A percentile compares a stretch with the other conserved stretches of the same genome.
Conservation (phyloP, 148 eudicot genomes). For the Talinum fruticosum region DNA sequence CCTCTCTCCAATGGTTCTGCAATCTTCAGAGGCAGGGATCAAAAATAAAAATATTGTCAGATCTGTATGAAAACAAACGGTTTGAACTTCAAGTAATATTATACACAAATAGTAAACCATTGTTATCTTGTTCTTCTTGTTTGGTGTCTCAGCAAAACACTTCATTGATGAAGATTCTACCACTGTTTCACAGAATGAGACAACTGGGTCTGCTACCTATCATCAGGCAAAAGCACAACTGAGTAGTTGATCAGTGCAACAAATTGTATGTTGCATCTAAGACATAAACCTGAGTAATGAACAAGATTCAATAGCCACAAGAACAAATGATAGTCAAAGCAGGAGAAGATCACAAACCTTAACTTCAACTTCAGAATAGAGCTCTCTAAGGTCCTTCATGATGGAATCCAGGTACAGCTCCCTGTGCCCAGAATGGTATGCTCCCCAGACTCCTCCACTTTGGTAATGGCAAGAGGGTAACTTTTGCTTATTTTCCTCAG, state of each 20-base stretch:
- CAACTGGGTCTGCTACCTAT: slow-evolving; percentile 99
- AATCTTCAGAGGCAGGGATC: slow-evolving; percentile 44
- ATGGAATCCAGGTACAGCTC: slow-evolving; percentile 95
- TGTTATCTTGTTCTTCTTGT: slow-evolving; percentile 91
- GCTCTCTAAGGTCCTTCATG: slow-evolving; percentile 99
- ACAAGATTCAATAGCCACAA: neutral
- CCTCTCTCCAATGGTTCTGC: slow-evolving; percentile 98
- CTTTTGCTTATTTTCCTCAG: slow-evolving; percentile 97
- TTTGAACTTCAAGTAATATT: neutral
- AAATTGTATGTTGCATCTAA: neutral
- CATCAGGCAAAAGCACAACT: neutral
- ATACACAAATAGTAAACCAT: slow-evolving; percentile 51
- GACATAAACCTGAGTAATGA: neutral
- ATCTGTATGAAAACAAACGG: neutral
- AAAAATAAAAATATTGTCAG: neutral
- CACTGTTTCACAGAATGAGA: slow-evolving; percentile 98
- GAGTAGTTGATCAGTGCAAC: slow-evolving; percentile 10
- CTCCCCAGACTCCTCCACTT: slow-evolving; percentile 99
- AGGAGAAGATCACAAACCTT: slow-evolving; percentile 46
- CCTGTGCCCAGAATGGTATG: slow-evolving; percentile 97
- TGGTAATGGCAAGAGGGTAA: slow-evolving; percentile 94
- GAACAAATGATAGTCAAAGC: neutral
- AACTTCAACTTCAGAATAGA: slow-evolving; percentile 98
- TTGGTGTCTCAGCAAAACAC: slow-evolving; percentile 98
- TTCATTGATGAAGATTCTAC: slow-evolving; percentile 97